Evolutionary conservation across 192 early-diverging fungal genomes (phyloP), one percentile per base, ranked within the genome.

Genomic region (Borealophlyctis nickersoniae): DNA sequence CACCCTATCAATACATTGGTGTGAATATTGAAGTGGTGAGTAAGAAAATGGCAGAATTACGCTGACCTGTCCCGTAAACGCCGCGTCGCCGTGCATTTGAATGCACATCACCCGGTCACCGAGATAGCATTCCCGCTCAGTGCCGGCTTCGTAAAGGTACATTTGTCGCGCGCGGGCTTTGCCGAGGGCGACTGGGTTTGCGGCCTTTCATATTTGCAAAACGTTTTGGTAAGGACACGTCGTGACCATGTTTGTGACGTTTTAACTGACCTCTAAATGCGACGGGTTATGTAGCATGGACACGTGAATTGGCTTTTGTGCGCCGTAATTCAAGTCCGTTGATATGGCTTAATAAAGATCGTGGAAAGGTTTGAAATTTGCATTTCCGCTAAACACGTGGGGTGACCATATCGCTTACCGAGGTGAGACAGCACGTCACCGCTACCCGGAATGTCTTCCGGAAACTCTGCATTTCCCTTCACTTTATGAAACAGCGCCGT

Each of bases 261-360:
- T 19, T 1, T n/a, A 58, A 58, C 2, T 27, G 58, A 68, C 63
- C 63, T 83, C 95, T n/a, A 98, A 77, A 69, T 98, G 96, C 3
- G 94, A 96, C 13, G 96, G 96, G 74, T 98, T 98, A 77, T 92
- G 91, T n/a, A 96, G 74, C 79, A 96, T 81, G 1, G 92, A 91
- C 4, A 95, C 89, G 54, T 92, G 86, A 22, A 96, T 66, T 0
- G 85, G 78, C 34, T 84, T 71, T 13, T 66, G 56, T 19, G 70
- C 77, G 29, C 77, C 75, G 24, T 83, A 95, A 45, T 86, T 78
- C 31, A 98, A 74, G 64, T 83, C 88, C 52, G 90, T 88, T 32
- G 89, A 87, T 63, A 77, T 89, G 26, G 89, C 90, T 66, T 27
- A n/a, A n/a, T n/a, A n/a, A n/a, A n/a, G n/a, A n/a, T n/a, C n/a